Base-by-base conservation (phyloP, 352 stramenopile species). In the Pythium plurisporium region DNA sequence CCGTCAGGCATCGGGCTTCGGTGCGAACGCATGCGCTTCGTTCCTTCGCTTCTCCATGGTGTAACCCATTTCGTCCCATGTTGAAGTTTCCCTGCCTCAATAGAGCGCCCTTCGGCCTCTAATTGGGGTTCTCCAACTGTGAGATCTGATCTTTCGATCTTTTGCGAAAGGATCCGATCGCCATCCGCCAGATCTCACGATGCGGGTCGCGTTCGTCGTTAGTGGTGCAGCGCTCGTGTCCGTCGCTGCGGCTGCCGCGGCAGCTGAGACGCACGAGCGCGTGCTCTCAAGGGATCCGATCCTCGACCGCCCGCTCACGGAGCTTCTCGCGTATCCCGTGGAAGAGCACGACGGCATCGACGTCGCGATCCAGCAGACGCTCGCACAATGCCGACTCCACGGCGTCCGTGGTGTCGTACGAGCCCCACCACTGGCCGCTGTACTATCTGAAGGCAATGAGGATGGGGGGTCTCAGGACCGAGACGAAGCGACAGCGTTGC, bases 111-210 rank as follows among this genome's bases (percentile, higher is more conserved):
- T 38, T 6, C 7, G n/a, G 9, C 38, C 8, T 44, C 38, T 22
- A 44, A 44, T 44, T 23, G 10, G 4, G 17, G 5, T 7, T 49
- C 42, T 36, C 19, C 42, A 27, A 44, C 42, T 48, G 8, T 33
- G 10, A 22, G 36, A 49, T 19, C 20, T 7, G 11, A 30, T 45
- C n/a, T 23, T 66, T 66, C 59, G 59, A 66, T 66, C 59, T 66
- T 66, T 66, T 61, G 43, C 15, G 20, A 22, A 12, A 12, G 17
- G 30, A 33, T n/a, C 20, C 11, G 41, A 20, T 31, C 23, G 10
- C 34, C 10, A 20, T 22, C 17, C 22, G 15, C 5, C 20, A 22
- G 20, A 29, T 46, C 3, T 56, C 19, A 20, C 43, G 29, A 14
- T 31, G 45, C 15, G 23, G n/a, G 40, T 48, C 17, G 38, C 4